Evolutionary conservation across 1,284 basidiomycete genomes (phyloP), one percentile per base, ranked within the genome.

Genomic region (Pseudozyma hubeiensis): DNA sequence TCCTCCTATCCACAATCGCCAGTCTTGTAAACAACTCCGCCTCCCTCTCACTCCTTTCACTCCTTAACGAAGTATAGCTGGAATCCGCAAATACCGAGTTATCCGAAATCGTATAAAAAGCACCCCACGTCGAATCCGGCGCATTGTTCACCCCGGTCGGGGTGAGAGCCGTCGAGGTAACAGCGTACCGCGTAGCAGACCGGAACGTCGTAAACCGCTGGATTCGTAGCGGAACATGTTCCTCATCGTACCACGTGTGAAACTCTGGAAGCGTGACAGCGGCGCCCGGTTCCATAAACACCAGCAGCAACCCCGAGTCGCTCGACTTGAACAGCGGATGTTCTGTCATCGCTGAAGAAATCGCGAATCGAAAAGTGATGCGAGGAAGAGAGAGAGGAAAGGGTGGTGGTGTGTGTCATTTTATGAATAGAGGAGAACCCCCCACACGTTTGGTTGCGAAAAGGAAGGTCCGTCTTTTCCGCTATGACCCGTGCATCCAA

Each of bases 161-260:
- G 7, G 19, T 13, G 4, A 49, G 1, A 19, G 57, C 24, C 9
- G 55, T 40, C 1, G 48, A 49, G 1, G 49, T 41, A 0, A 75
- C 64, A 6, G 50, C 13, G 31, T 77, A 75, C 1, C 68, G 60
- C 4, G 34, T 62, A 3, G 63, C 68, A 7, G 62, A 60, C 11
- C 55, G 57, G 49, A 75, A 75, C 5, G 60, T 53, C 11, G 33
- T 1, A 24, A 78, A 75, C 10, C 37, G 40, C 5, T 57, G 47
- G 10, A 82, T 82, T 1, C 85, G 80, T 3, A 86, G 59, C 2
- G 85, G 85, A 2, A 86, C 81, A 55, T 86, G 85, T 57, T 86
- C 85, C 55, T 78, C 74, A 67, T 85, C 85, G 77, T 86, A 86
- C 85, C 85, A 86, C 44, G 84, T 84, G 46, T 84, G 79, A 51